Evolutionary conservation across 805 yeast species (phyloP), one percentile per base, ranked within the genome.

Genomic region (Metschnikowia picachoensis): DNA sequence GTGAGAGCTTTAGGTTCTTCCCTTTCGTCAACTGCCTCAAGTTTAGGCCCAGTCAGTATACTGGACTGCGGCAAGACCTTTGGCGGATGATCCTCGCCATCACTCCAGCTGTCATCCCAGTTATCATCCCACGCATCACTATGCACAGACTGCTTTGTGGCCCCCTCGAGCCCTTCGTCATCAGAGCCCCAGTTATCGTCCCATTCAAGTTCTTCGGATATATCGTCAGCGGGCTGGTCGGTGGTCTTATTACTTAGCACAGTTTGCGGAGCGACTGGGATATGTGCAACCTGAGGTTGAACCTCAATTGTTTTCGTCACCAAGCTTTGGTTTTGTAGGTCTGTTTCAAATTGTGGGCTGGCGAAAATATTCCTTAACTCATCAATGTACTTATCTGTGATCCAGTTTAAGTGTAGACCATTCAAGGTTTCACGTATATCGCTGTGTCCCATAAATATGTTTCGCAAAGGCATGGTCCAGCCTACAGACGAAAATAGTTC

Each of bases 331-430:
- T 41, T 29, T 34, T 58, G 48, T 10, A 50, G 14, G 16, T 46
- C 42, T 5, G 35, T 8, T 6, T 40, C 46, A 29, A 52, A 52
- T 8, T 11, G 33, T 4, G 46, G 45, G 7, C 38, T 32, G 13
- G 44, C 50, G 43, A 61, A 64, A 4, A 54, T 43, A 4, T 42
- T 35, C 33, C 71, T 55, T 15, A 70, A 57, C 40, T 52, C 51
- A 35, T 65, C 60, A 32, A 71, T 63, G 48, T 61, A 68, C 35
- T 60, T 62, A 37, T 67, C 69, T 12, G 60, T 48, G 3, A 62
- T 44, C 68, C 71, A 69, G 39, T 68, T 60, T 31, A 50, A 35
- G 46, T 68, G 59, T 30, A 70, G 54, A 15, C 50, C 53, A 31
- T 61, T 53, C 40, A 70, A 53, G 17, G 61, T 57, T 7, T 59